These are phyloP conservation scores for Xylaria sp. DNA, from an alignment of 2,329 filamentous ascomycete genomes.

Conservation along the genomic window DNA sequence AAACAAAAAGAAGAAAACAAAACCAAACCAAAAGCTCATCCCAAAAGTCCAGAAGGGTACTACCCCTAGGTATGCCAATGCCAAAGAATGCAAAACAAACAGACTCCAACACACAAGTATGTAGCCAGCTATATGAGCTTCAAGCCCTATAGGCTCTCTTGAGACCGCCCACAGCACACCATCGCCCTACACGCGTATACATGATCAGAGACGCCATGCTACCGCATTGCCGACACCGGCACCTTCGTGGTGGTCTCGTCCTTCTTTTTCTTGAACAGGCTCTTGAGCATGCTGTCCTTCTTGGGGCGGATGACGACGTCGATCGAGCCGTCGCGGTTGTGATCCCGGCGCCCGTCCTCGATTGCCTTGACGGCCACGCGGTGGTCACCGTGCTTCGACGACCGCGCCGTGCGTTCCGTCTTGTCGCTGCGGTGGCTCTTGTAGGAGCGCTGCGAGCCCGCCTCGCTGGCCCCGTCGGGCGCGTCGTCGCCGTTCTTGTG, in stretches of 20 bases:
- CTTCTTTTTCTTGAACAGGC: slow-evolving; percentile 61
- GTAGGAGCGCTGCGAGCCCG: slow-evolving; percentile 38
- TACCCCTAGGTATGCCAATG: neutral
- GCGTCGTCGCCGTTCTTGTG: slow-evolving; percentile 17
- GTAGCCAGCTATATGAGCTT: neutral
- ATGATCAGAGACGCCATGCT: no score
- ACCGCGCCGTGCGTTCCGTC: slow-evolving; percentile 38
- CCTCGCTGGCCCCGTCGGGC: slow-evolving; percentile 39
- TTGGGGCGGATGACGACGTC: slow-evolving; percentile 48
- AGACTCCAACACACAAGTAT: neutral
- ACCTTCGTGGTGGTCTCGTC: slow-evolving; percentile 35
- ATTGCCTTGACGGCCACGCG: slow-evolving; percentile 36
- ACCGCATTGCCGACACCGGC: neutral
- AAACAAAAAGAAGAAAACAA: neutral
- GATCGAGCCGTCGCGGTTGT: slow-evolving; percentile 38
- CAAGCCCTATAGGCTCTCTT: no score
- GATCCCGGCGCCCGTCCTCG: slow-evolving; percentile 42
- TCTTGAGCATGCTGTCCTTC: slow-evolving; percentile 60
- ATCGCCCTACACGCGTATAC: no score
- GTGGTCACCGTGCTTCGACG: slow-evolving; percentile 35
- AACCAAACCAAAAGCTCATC: no score
- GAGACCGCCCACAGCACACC: no score
- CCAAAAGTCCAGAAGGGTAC: neutral
- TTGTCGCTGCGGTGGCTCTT: slow-evolving; percentile 35
- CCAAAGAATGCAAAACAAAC: neutral